Percentiles rank a stretch among this genome's conserved stretches.
These are phyloP conservation scores for Ustilago vetiveriae DNA, from an alignment of 1,284 basidiomycete genomes.

Conservation along the genomic window DNA sequence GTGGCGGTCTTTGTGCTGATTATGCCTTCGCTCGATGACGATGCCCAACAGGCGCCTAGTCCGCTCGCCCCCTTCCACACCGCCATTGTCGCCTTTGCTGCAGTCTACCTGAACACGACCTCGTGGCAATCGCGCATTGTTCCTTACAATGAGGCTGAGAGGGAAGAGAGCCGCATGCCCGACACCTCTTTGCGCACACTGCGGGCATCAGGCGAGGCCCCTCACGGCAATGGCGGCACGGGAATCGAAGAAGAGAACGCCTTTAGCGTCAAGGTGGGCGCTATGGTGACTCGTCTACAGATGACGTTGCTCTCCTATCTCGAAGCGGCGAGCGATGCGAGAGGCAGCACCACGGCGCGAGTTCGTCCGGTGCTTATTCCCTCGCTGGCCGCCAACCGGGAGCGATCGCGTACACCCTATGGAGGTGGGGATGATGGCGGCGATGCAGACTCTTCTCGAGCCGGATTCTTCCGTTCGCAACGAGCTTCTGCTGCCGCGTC, in stretches of 20 bases:
- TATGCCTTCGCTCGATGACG: slow-evolving; percentile 76
- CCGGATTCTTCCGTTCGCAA: slow-evolving; percentile 36
- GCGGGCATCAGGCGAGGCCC: slow-evolving; percentile 31
- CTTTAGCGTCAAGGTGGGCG: slow-evolving; percentile 47
- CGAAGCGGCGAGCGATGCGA: slow-evolving; percentile 54
- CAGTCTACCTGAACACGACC: slow-evolving; percentile 76
- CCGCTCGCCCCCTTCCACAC: slow-evolving; percentile 72
- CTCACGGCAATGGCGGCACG: slow-evolving; percentile 9
- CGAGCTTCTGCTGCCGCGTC: slow-evolving; percentile 33
- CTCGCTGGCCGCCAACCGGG: slow-evolving; percentile 42
- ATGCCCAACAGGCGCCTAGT: slow-evolving; percentile 76
- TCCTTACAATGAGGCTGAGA: slow-evolving; percentile 78
- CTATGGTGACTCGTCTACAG: slow-evolving; percentile 47
- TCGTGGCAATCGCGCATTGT: slow-evolving; percentile 74
- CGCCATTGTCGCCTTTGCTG: slow-evolving; percentile 80
- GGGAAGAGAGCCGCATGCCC: slow-evolving; percentile 70
- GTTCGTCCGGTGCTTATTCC: slow-evolving; percentile 48
- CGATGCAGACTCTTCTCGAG: slow-evolving; percentile 25
- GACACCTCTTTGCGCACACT: slow-evolving; percentile 38
- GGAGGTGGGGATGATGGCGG: slow-evolving; percentile 15
- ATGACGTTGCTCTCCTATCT: slow-evolving; percentile 56
- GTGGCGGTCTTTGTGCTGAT: slow-evolving; percentile 76
- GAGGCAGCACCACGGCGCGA: slow-evolving; percentile 22
- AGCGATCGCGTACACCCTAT: slow-evolving; percentile 36
- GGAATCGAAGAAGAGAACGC: slow-evolving; percentile 40